Base-by-base conservation (phyloP, 116 monocot species). In the Papilionanthe hybrid region DNA sequence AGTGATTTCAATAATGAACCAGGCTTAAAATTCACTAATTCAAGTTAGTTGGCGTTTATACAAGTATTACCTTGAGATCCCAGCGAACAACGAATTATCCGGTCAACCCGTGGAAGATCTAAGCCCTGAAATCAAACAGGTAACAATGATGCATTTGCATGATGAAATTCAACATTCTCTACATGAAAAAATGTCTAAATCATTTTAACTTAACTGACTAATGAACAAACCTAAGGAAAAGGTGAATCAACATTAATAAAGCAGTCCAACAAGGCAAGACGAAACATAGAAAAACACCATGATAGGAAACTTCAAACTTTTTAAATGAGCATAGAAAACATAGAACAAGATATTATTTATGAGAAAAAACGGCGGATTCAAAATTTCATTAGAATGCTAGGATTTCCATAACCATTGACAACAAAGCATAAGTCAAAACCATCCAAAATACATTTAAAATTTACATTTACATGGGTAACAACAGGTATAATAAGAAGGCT, bases 31-130 rank as follows among this genome's bases (percentile, higher is more conserved):
- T 42, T 60, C 58, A 13, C 15, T 44, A 37, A 79, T 18, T 8
- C 19, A 76, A 42, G 45, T 25, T 71, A 22, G 25, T 42, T 42
- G 17, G 72, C 50, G 25, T 30, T 50, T 60, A n/a, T 57, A 22
- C 18, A 80, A 63, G 25, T 1, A 53, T 82, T 42, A 93, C 94
- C 96, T 85, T 88, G 96, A 18, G 91, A 94, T 81, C 92, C 90
- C 78, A 96, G 91, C 1, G 96, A 92, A 49, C 94, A 88, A 77
- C 96, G 82, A 56, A 96, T 92, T 44, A 94, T 96, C 84, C 89
- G 79, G 76, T 96, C 96, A 28, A 96, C 82, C 80, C 94, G 81
- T 43, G 94, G 79, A 80, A 96, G 94, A 82, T 96, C 94, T 75
- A 96, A 82, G 74, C 89, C 88, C 96, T 94, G 88, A 77, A 71